Conservation (phyloP, 331 rosid genomes). For the Pyracantha coccinea region DNA sequence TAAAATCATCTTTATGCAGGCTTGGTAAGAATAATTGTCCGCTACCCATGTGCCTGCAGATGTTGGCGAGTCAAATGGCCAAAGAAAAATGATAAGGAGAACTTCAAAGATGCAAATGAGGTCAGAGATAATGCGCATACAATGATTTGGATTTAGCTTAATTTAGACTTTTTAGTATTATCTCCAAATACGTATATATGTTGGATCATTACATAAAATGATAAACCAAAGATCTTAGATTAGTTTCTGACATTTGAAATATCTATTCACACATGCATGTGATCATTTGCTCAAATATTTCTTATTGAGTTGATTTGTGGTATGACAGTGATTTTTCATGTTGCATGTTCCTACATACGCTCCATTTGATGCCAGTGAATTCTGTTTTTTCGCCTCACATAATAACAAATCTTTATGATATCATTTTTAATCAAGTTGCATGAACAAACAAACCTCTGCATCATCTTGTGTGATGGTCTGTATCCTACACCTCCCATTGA, state of each 20-base stretch:
- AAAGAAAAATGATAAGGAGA: slow-evolving; percentile 38
- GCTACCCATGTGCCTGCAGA: slow-evolving; percentile 35
- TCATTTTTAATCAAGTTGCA: not conserved
- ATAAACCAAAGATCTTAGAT: not conserved
- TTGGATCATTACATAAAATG: not conserved
- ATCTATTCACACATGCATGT: not conserved
- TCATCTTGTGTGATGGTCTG: slow-evolving; percentile 1
- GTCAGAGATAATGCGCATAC: slow-evolving; percentile 21
- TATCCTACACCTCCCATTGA: not conserved
- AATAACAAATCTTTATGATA: not conserved
- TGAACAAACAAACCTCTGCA: slow-evolving; percentile 5
- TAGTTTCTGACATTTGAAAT: not conserved
- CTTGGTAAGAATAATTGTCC: slow-evolving; percentile 1
- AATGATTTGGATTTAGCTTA: not conserved
- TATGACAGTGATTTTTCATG: not conserved
- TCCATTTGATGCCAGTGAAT: slow-evolving; percentile 1
- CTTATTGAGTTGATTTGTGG: not conserved
- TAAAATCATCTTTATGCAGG: not conserved
- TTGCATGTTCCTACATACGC: not conserved
- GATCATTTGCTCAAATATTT: not conserved
- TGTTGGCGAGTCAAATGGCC: slow-evolving; percentile 99
- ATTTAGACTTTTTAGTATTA: not conserved
- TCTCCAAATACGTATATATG: not conserved
- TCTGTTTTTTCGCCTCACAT: not conserved
- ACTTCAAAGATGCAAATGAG: slow-evolving; percentile 98